phyloP scores from a whole-genome alignment of 1,139 yeast genomes.

The Zygoascus meyerae region DNA sequence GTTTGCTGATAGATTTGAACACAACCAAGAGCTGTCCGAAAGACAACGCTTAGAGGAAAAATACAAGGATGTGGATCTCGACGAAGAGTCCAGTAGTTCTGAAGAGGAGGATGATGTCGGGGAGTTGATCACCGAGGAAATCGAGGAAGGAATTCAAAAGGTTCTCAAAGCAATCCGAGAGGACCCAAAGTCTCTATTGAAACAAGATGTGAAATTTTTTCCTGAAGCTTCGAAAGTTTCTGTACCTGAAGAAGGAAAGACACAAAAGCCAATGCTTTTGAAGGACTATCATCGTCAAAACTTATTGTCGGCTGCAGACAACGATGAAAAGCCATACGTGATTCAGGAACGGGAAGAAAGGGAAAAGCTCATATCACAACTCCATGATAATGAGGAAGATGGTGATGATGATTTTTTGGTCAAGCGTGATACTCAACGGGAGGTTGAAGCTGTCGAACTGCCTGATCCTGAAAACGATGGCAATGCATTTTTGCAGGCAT shows the following conservation, averaged over 20 bases:
- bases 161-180: conserved; percentile 66
- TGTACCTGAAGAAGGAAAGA: conserved; percentile 14
- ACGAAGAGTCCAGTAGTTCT: conserved; percentile 35
- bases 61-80: conserved; percentile 28
- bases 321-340: conserved; percentile 56
- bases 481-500: conserved; percentile 65
- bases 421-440: conserved; percentile 45
- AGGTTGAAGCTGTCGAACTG: conserved; percentile 36
- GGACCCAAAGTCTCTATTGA: conserved; percentile 55
- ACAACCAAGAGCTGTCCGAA: conserved; percentile 34
- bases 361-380: conserved; percentile 63
- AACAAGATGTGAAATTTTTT: conserved; percentile 64
- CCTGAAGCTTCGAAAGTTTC: conserved; percentile 27
- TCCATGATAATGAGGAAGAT: conserved; percentile 47
- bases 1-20: conserved; percentile 31
- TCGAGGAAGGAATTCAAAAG: conserved; percentile 69
- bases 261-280: conserved; percentile 67
- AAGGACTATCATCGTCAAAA: conserved; percentile 90
- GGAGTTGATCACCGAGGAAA: conserved; percentile 77
- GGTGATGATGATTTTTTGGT: conserved; percentile 49
- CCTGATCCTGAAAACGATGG: conserved; percentile 69
- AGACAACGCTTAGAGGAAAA: conserved; percentile 27
- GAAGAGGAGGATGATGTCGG: conserved; percentile 95
- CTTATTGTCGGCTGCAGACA: conserved; percentile 50
- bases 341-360: conserved; percentile 74